phyloP scores from a whole-genome alignment of 2,329 filamentous ascomycete genomes.

The Colletotrichum tropicicola region DNA sequence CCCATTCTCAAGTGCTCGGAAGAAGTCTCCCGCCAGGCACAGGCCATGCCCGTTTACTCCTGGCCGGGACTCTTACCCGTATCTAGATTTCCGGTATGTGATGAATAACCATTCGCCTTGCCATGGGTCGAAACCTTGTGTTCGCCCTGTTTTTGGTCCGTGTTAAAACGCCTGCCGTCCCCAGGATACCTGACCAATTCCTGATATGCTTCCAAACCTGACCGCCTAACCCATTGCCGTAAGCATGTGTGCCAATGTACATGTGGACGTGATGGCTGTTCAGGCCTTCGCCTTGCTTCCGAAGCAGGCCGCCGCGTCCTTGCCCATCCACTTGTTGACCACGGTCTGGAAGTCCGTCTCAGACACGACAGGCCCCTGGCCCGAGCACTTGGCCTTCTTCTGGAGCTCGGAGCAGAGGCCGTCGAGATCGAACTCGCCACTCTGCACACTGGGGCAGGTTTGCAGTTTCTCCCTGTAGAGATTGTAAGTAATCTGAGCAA shows the following conservation, averaged over 20 bases:
- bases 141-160: constrained; percentile 29
- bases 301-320: constrained; percentile 42
- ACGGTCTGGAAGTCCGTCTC: constrained; percentile 88
- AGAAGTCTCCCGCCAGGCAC: neutral
- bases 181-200: constrained; percentile 9
- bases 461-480: constrained; percentile 84
- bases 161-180: constrained; percentile 27
- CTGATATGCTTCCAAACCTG: constrained; percentile 21
- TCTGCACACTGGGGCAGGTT: constrained; percentile 85
- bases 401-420: constrained; percentile 91
- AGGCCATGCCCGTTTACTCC: neutral
- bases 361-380: constrained; percentile 87
- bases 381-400: constrained; percentile 95
- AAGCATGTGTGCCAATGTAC: constrained; percentile 22
- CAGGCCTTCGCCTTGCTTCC: constrained; percentile 39
- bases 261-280: neutral
- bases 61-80: neutral
- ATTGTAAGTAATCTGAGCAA: constrained; percentile 48
- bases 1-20: neutral
- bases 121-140: constrained; percentile 11
- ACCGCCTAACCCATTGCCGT: constrained; percentile 10
- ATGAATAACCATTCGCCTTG: constrained; percentile 29
- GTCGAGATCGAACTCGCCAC: constrained; percentile 93
- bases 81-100: constrained; percentile 9
- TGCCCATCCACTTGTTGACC: constrained; percentile 70